Evolutionary conservation across 192 early-diverging fungal species (phyloP).

Genomic region (Haplosporangium gracile): DNA sequence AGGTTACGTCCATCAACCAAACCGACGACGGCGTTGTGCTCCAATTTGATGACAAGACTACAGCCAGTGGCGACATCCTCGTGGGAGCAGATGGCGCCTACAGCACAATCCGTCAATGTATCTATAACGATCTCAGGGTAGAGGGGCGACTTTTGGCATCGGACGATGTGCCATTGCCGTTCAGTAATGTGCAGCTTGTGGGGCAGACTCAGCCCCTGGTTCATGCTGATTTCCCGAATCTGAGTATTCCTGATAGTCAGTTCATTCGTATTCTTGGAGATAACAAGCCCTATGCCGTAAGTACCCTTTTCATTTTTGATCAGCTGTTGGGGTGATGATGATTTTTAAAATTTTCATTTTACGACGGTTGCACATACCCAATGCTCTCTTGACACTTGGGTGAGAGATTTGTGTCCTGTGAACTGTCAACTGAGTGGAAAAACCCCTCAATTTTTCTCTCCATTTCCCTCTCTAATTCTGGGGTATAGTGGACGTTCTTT

Average conservation of each 20-base stretch:
- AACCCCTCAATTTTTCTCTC: no score
- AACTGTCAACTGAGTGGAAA: no score
- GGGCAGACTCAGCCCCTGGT: slow-evolving; percentile 13
- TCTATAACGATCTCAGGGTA: slow-evolving; percentile 6
- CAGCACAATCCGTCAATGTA: slow-evolving; percentile 21
- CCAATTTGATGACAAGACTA: slow-evolving; percentile 14
- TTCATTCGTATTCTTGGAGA: neutral
- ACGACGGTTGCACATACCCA: no score
- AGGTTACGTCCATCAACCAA: slow-evolving; percentile 1
- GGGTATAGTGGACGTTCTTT: slow-evolving; percentile 9
- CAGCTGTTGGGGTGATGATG: neutral
- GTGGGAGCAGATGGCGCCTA: slow-evolving; percentile 51
- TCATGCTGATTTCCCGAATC: neutral
- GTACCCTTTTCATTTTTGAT: neutral
- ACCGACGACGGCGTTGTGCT: slow-evolving; percentile 25
- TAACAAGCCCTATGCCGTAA: slow-evolving; percentile 20
- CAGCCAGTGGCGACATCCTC: slow-evolving; percentile 25
- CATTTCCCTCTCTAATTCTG: neutral
- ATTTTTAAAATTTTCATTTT: no score
- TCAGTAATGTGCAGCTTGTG: neutral
- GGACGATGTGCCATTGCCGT: neutral
- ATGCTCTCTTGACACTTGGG: no score
- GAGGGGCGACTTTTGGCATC: neutral
- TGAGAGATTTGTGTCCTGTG: neutral
- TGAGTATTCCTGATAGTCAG: neutral